These are phyloP conservation scores for Lantana camara DNA, from an alignment of 257 asterid genomes.

Conservation along the genomic window DNA sequence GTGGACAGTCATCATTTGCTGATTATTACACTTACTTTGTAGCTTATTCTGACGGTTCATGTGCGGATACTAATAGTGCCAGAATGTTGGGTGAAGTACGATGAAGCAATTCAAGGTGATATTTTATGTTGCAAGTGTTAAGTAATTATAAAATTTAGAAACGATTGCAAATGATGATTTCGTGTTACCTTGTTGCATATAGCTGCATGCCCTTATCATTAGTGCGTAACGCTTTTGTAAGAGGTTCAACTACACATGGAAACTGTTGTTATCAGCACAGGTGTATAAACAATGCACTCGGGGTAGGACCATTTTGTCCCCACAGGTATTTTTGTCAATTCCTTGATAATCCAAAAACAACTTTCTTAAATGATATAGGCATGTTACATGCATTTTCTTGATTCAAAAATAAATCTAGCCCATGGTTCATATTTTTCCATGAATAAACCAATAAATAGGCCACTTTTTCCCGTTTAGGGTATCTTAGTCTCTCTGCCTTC, in stretches of 20 bases:
- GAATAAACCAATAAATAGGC: neutral
- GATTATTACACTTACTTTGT: slow-evolving; percentile 98
- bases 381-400: neutral
- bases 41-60: slow-evolving; percentile 98
- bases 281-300: slow-evolving; percentile 59
- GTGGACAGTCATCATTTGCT: slow-evolving; percentile 98
- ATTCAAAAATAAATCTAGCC: neutral
- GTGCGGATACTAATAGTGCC: slow-evolving; percentile 94
- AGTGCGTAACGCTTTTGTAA: slow-evolving; percentile 77
- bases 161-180: slow-evolving; percentile 2
- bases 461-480: too few species aligned
- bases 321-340: too few species aligned
- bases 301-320: slow-evolving; percentile 43
- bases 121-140: neutral
- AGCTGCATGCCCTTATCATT: slow-evolving; percentile 85
- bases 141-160: slow-evolving; percentile 12
- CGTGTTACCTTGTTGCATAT: slow-evolving; percentile 8
- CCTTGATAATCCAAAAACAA: too few species aligned
- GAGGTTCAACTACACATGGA: slow-evolving; percentile 83
- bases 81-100: slow-evolving; percentile 98
- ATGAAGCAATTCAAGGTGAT: slow-evolving; percentile 83
- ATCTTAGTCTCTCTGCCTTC: too few species aligned
- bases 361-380: neutral
- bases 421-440: neutral
- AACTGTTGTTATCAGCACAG: slow-evolving; percentile 82